Evolutionary conservation across 257 asterid genomes (phyloP).

Genomic region (Penstemon newberryi): DNA sequence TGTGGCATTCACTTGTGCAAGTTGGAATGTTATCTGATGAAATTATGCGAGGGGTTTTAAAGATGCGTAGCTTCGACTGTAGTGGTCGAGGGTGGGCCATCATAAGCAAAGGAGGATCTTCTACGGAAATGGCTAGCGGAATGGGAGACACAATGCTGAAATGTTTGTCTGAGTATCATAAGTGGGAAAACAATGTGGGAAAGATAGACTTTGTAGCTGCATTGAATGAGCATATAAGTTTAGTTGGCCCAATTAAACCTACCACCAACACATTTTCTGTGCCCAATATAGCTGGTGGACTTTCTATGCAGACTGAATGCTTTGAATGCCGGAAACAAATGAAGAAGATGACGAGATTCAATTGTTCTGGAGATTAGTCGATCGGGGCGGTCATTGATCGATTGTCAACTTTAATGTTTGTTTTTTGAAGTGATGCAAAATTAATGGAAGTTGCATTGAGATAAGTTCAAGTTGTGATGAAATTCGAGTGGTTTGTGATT

Average conservation of each 20-base stretch:
- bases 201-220: conserved; percentile 24
- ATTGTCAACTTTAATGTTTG: no score
- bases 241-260: not conserved
- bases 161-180: conserved; percentile 11
- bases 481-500: no score
- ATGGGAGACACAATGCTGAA: conserved; percentile 22
- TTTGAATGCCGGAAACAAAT: conserved; percentile 19
- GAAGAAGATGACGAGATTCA: conserved; percentile 7
- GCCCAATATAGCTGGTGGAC: not conserved
- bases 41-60: conserved; percentile 7
- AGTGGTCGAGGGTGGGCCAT: conserved; percentile 33
- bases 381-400: no score
- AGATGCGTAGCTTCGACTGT: conserved; percentile 19
- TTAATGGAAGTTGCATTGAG: no score
- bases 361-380: conserved; percentile 13
- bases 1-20: conserved; percentile 21
- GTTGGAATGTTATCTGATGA: not conserved
- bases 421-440: no score
- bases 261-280: not conserved
- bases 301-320: conserved; percentile 13
- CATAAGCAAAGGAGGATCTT: conserved; percentile 16
- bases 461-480: no score
- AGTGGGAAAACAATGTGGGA: not conserved
- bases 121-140: conserved; percentile 17
- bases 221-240: not conserved